These are phyloP conservation scores for Reutealis trisperma DNA, from an alignment of 345 rosid genomes.

Conservation along the genomic window DNA sequence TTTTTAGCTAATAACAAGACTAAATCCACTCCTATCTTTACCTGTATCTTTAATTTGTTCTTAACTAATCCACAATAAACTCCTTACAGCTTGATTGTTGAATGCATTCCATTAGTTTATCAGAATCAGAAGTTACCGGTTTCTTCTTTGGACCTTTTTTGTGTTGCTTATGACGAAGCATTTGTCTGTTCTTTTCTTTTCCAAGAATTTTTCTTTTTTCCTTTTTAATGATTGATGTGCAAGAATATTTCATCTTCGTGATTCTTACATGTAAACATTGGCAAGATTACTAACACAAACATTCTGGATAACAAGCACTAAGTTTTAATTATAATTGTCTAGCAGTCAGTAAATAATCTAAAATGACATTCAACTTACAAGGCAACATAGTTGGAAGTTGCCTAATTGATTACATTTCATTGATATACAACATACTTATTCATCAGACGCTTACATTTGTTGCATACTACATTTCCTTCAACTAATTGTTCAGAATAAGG, in stretches of 20 bases:
- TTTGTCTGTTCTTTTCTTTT: neutral
- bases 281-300: neutral
- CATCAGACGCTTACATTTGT: constrained; percentile 64
- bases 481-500: constrained; percentile 44
- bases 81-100: too few relatives aligned
- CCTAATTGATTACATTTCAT: constrained; percentile 26
- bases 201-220: neutral
- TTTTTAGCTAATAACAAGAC: neutral
- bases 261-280: neutral
- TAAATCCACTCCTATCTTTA: too few relatives aligned
- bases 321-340: constrained; percentile 2
- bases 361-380: neutral
- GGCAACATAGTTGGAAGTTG: neutral
- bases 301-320: neutral
- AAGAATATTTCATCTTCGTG: neutral
- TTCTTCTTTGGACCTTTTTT: neutral
- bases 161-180: neutral
- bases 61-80: neutral
- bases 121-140: neutral
- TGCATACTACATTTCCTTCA: constrained; percentile 43
- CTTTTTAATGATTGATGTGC: neutral
- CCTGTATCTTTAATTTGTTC: neutral
- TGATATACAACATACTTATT: constrained; percentile 55
- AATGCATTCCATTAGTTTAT: too few relatives aligned
- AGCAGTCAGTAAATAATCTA: constrained; percentile 4